These are phyloP conservation scores for Fusarium papillatum DNA, from an alignment of 2,329 filamentous ascomycete species.

Conservation along the genomic window DNA sequence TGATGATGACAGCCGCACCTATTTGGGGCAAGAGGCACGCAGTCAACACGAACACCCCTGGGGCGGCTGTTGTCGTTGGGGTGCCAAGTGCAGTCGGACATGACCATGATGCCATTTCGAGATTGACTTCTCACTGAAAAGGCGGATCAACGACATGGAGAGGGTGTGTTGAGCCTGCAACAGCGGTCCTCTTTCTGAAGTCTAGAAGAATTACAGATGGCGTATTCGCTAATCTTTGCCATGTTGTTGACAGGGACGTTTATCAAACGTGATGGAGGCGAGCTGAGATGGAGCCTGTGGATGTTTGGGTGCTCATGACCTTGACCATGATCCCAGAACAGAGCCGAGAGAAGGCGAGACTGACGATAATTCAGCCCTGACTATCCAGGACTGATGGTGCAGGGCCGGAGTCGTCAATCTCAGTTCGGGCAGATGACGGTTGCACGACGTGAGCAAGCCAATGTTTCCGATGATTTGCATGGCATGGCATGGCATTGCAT, in stretches of 20 bases:
- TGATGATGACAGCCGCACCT: background rate
- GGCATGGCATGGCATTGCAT: background rate
- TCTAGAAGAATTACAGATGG: background rate
- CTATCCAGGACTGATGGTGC: constrained; percentile 30
- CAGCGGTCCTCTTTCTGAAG: background rate
- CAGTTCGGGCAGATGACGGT: background rate
- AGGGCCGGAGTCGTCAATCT: constrained; percentile 2
- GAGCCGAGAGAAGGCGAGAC: constrained; percentile 9
- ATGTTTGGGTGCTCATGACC: constrained; percentile 11
- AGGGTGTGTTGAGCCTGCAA: background rate
- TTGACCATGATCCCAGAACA: constrained; percentile 3
- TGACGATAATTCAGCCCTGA: constrained; percentile 30
- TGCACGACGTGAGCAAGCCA: background rate
- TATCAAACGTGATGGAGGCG: constrained; percentile 8
- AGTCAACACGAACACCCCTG: constrained; percentile 2
- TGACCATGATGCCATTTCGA: constrained; percentile 13
- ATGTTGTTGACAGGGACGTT: background rate
- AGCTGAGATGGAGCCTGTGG: constrained; percentile 11
- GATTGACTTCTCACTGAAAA: background rate
- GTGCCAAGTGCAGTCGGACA: constrained; percentile 14
- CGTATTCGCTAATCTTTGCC: background rate
- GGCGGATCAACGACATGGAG: background rate
- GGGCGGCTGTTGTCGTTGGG: constrained; percentile 1
- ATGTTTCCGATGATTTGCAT: constrained; percentile 14
- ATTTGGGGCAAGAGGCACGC: constrained; percentile 4